Base-by-base conservation (phyloP, 2,329 filamentous ascomycete species). In the Xylariaceae sp. region DNA sequence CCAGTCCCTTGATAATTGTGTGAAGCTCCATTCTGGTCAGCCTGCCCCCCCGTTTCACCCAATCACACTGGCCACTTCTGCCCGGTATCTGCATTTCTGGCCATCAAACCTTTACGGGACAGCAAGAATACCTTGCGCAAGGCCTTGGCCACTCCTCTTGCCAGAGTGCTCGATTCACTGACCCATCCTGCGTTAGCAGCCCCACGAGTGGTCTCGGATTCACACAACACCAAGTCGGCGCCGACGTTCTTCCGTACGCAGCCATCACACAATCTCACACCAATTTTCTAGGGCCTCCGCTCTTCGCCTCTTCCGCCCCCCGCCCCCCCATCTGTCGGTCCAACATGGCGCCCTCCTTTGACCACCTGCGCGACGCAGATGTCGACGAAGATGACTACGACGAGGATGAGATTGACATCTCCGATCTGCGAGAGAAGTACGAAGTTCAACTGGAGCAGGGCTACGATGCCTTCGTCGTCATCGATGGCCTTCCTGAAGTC, bases 371-470 rank as follows among this genome's bases (percentile, higher is more conserved):
- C 76, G 92, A 96, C 76, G 90, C 93, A 71, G 90, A 96, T 75
- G 88, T 93, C 75, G 85, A 88, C 72, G 85, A 88, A 67, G 91
- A 94, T 71, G 88, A 92, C 73, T 89, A 88, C 74, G 92, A 96
- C 74, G 88, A 94, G 77, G 88, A 92, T 73, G 92, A 97, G 74
- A 88, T 97, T 76, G 93, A 97, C 75, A 91, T 96, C 75, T 93
- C 90, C 69, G 93, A 99, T 78, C 83, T 99, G 68, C 85, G 88
- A 74, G 92, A 95, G 75, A 91, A 95, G 77, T 97, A 92, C 74
- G 92, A 97, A 78, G 92, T 97, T 64, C 90, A 93, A 74, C 82
- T 97, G 66, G 94, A 99, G 75, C 90, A 96, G 76, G 94, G 94
- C 60, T 88, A 97, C 70, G 94, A 99, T 74, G 89, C 92, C 65